phyloP scores from a whole-genome alignment of 805 yeast genomes.

The Candida argentea region DNA sequence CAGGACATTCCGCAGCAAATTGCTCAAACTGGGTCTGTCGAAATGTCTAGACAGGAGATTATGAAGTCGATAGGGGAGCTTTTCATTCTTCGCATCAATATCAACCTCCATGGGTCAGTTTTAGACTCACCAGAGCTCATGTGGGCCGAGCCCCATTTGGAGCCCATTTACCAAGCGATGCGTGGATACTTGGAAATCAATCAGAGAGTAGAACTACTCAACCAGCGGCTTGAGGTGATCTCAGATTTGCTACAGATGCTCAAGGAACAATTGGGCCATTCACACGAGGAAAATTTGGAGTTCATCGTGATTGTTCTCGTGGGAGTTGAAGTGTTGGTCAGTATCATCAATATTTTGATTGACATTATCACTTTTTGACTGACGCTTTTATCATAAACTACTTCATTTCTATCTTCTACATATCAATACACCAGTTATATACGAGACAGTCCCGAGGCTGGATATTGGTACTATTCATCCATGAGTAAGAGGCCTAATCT shows the following conservation, averaged over 20 bases:
- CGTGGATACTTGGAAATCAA: conserved; percentile 92
- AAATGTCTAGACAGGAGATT: conserved; percentile 87
- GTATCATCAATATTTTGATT: conserved; percentile 67
- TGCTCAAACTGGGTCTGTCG: conserved; percentile 89
- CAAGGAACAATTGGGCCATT: conserved; percentile 93
- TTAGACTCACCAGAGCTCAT: conserved; percentile 93
- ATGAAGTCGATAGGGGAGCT: conserved; percentile 97
- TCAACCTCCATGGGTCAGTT: conserved; percentile 77
- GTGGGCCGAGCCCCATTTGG: conserved; percentile 99
- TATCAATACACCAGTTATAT: background rate
- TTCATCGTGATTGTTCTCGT: conserved; percentile 84
- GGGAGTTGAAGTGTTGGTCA: conserved; percentile 85
- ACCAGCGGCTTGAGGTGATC: conserved; percentile 89
- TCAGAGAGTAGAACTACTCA: conserved; percentile 81
- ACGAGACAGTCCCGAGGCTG: background rate
- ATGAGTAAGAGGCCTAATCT: background rate
- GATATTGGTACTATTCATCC: background rate
- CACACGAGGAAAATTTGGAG: conserved; percentile 84
- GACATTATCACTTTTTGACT: conserved; percentile 38
- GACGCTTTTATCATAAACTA: background rate
- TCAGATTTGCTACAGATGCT: conserved; percentile 90
- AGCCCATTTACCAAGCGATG: conserved; percentile 95
- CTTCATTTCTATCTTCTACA: background rate
- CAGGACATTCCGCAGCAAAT: conserved; percentile 95
- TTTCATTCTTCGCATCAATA: conserved; percentile 76